Evolutionary conservation across 176 grass and related monocot genomes (phyloP), one percentile per base, ranked within the genome.

Genomic region (Musa acuminata): DNA sequence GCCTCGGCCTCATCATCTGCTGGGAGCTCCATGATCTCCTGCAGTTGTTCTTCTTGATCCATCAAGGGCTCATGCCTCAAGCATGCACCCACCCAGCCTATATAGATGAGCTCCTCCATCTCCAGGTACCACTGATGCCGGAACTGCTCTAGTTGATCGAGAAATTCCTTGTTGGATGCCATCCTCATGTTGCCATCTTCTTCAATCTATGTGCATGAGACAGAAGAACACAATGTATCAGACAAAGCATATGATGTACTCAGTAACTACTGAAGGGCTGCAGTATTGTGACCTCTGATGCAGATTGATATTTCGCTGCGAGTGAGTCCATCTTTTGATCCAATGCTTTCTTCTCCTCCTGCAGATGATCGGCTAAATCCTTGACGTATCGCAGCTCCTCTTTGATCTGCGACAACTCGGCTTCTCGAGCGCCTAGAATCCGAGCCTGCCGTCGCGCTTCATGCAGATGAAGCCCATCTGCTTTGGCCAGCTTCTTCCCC

Each of bases 51-150:
- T 43, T 43, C 35, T 43, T 43, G 35, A 6, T 43, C 35, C 35
- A 43, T 43, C 35, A 43, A 43, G 35, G 5, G 35, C 35, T 94
- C 86, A 64, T 91, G 80, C 80, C 84, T 83, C 79, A 94, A 80
- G 86, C 88, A 85, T 51, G 90, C 82, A 13, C 86, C 90, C 76
- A 94, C 86, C 87, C 86, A 99, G 64, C 84, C 86, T 1, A 99
- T n/a, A 70, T 94, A 91, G 83, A 99, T 87, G 83, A 87, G 84
- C 80, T 90, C 86, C 84, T 98, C 86, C 88, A 91, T 87, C 75
- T 87, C 90, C 19, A 80, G 84, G 13, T 84, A 79, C 95, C 95
- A 99, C 75, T 76, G 73, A 64, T 81, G 74, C 13, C 82, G 88
- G 26, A 98, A 86, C 21, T 52, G 67, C 77, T 83, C 83, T 16